Base-by-base conservation (phyloP, 2,329 filamentous ascomycete species). In the Calonectria pteridis region DNA sequence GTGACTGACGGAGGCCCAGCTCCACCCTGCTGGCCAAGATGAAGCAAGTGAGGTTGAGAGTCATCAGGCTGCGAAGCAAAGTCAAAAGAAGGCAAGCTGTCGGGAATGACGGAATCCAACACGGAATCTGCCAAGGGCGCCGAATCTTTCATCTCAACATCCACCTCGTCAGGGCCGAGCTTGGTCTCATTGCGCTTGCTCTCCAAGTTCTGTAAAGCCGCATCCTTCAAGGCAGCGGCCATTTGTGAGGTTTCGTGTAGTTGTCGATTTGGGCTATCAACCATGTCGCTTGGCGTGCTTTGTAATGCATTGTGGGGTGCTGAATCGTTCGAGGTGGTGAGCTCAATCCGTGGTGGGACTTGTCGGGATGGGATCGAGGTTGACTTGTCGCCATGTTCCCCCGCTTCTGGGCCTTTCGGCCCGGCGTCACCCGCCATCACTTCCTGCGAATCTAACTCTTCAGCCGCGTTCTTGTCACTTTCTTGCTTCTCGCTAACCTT, bases 361-460 rank as follows among this genome's bases (percentile, higher is more conserved):
- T 83, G 82, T 59, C 81, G 80, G 31, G 81, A 82, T 72, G 81
- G 78, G 46, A 83, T 82, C 26, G 78, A 77, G 51, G 72, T 67
- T 40, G 80, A 81, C n/a, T 80, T 78, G 28, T 75, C 70, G 67
- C 70, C 74, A 29, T 68, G 66, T 59, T 73, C 74, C 73, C 46
- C 58, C 72, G 67, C 69, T 74, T 76, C 69, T 46, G 50, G 69
- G 58, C 71, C 77, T 73, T 73, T 71, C 65, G 78, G 69, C 69
- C 79, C 77, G 72, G 76, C 75, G 68, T 77, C 78, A 35, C 74
- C 76, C 53, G 75, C 75, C 77, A 79, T 82, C 76, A 82, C 78
- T 79, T 81, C 78, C 77, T 81, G 80, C 69, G 75, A 79, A 74
- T 79, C 81, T 76, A 80, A 78, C 65, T 76, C 76, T 75, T 78